Evolutionary conservation across 768 basidiomycete genomes (phyloP).

Genomic region (Phanerochaete carnosa): DNA sequence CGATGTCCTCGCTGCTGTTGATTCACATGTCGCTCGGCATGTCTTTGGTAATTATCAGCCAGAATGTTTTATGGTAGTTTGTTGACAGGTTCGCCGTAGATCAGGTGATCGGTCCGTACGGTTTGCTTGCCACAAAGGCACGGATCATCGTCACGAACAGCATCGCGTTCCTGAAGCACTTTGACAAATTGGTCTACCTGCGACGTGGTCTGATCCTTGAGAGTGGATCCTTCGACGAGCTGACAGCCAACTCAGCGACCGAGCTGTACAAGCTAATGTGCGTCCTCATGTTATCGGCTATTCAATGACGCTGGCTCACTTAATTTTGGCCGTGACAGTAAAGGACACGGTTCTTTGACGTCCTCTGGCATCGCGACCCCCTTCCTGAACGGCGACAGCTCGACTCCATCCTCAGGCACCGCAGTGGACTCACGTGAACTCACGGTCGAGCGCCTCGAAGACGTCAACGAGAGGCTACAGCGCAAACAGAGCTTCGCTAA

Average conservation of each 20-base stretch:
- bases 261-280: constrained; percentile 77
- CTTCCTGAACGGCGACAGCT: constrained; percentile 23
- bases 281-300: constrained; percentile 22
- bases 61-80: background rate
- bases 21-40: constrained; percentile 85
- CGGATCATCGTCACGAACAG: constrained; percentile 85
- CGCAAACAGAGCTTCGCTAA: constrained; percentile 53
- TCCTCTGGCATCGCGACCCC: constrained; percentile 28
- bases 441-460: constrained; percentile 25
- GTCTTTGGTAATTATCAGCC: constrained; percentile 57
- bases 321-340: constrained; percentile 14
- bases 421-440: constrained; percentile 19
- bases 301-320: background rate
- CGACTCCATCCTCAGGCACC: constrained; percentile 13
- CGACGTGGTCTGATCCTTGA: constrained; percentile 84
- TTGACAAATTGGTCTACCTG: constrained; percentile 72
- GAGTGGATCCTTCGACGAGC: constrained; percentile 57
- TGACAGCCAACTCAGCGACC: constrained; percentile 57
- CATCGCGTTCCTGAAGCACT: constrained; percentile 76
- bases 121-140: constrained; percentile 79
- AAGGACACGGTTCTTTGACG: constrained; percentile 22
- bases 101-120: constrained; percentile 82
- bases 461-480: constrained; percentile 57
- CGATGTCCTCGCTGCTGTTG: constrained; percentile 84
- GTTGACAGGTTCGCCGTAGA: constrained; percentile 44